These are phyloP conservation scores for Centella asiatica DNA, from an alignment of 129 eudicot species.

Conservation along the genomic window DNA sequence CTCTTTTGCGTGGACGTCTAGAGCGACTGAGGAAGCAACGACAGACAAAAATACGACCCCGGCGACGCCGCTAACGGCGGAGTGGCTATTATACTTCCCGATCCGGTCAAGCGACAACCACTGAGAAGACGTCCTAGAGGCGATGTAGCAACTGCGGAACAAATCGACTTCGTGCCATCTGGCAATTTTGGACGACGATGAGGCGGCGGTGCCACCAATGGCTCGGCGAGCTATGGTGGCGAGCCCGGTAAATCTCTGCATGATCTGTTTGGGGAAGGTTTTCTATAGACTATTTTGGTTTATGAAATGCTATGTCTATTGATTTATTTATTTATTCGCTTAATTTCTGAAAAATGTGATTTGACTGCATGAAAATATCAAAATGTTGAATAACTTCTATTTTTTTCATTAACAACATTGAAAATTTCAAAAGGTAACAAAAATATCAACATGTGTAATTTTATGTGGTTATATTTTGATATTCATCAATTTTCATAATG, in stretches of 20 bases:
- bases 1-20: slow-evolving; percentile 50
- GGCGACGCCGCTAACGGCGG: slow-evolving; percentile 15
- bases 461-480: too few relatives aligned
- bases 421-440: too few relatives aligned
- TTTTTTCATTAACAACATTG: too few relatives aligned
- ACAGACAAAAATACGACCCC: slow-evolving; percentile 31
- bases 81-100: background rate
- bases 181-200: background rate
- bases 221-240: slow-evolving; percentile 39
- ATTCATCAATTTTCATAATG: too few relatives aligned
- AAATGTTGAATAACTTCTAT: too few relatives aligned
- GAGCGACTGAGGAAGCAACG: slow-evolving; percentile 16
- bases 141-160: background rate
- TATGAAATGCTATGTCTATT: too few relatives aligned
- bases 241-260: slow-evolving; percentile 30
- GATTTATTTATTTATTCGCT: too few relatives aligned
- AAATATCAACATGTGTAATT: too few relatives aligned
- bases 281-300: too few relatives aligned
- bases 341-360: too few relatives aligned
- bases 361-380: too few relatives aligned
- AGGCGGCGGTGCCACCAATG: slow-evolving; percentile 8
- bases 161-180: background rate
- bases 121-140: slow-evolving; percentile 1
- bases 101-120: slow-evolving; percentile 2
- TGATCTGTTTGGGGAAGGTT: too few relatives aligned